Evolutionary conservation across 345 rosid genomes (phyloP).

Genomic region (Hevea brasiliensis): DNA sequence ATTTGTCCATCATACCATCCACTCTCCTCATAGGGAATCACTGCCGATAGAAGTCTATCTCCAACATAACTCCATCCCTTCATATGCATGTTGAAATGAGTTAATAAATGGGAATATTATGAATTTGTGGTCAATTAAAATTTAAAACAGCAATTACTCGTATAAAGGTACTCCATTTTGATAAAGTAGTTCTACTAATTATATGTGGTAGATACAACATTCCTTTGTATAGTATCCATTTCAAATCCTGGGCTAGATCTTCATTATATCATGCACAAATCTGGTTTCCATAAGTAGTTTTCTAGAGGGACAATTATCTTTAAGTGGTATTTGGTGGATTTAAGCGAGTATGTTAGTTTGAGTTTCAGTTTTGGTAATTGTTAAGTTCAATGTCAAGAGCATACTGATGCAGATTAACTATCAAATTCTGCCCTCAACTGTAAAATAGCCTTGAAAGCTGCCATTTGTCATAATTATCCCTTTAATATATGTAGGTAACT

Average conservation of each 20-base stretch:
- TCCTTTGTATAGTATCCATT: neutral
- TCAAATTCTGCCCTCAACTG: no score
- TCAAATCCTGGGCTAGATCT: neutral
- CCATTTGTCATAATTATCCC: no score
- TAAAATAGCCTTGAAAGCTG: no score
- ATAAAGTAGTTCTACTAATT: neutral
- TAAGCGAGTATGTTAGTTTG: no score
- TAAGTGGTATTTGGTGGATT: no score
- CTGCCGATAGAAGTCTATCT: slow-evolving; percentile 93
- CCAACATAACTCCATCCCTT: slow-evolving; percentile 99
- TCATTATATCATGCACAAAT: neutral
- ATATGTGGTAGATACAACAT: neutral
- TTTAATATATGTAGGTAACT: no score
- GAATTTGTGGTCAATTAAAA: neutral
- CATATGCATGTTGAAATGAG: slow-evolving; percentile 12
- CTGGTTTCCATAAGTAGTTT: neutral
- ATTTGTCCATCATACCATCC: slow-evolving; percentile 99
- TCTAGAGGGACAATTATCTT: no score
- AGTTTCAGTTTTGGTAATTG: no score
- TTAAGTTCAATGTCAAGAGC: no score
- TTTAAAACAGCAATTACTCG: neutral
- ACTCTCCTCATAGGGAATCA: slow-evolving; percentile 91
- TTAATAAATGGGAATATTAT: neutral
- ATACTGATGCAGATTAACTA: no score
- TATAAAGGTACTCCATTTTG: neutral